Conservation (phyloP, 2,329 filamentous ascomycete species). For the Ophiostoma quercus region DNA sequence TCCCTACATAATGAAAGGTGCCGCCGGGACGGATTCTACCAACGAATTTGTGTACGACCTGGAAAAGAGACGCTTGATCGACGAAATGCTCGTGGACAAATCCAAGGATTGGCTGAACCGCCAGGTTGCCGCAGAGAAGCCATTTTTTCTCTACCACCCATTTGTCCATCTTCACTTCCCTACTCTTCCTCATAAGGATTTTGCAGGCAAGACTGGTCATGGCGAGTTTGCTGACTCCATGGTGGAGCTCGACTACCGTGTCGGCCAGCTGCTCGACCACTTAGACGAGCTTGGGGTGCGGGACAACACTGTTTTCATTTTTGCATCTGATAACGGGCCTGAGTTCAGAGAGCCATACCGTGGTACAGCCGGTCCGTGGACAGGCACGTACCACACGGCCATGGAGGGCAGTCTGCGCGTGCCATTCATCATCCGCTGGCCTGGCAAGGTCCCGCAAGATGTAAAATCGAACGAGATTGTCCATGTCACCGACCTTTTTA, state of each 20-base stretch:
- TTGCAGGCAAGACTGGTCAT: neutral
- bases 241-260: neutral
- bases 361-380: slow-evolving; percentile 35
- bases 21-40: neutral
- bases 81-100: slow-evolving; percentile 34
- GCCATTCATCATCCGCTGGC: slow-evolving; percentile 37
- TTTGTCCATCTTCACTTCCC: slow-evolving; percentile 36
- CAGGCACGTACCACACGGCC: slow-evolving; percentile 36
- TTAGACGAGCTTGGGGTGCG: slow-evolving; percentile 1
- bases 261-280: neutral
- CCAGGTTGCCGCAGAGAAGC: slow-evolving; percentile 27
- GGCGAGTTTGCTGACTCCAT: neutral
- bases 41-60: neutral
- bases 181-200: slow-evolving; percentile 23
- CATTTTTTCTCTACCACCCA: slow-evolving; percentile 35
- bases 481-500: neutral
- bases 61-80: slow-evolving; percentile 20
- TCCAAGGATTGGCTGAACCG: slow-evolving; percentile 34
- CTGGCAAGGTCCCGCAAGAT: slow-evolving; percentile 30
- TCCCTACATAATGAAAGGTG: neutral
- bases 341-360: slow-evolving; percentile 34
- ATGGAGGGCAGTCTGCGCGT: slow-evolving; percentile 37
- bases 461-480: slow-evolving; percentile 30
- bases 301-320: slow-evolving; percentile 31
- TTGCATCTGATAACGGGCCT: slow-evolving; percentile 36